These are phyloP conservation scores for Calocybe cyanea DNA, from an alignment of 768 basidiomycete genomes.

Conservation along the genomic window DNA sequence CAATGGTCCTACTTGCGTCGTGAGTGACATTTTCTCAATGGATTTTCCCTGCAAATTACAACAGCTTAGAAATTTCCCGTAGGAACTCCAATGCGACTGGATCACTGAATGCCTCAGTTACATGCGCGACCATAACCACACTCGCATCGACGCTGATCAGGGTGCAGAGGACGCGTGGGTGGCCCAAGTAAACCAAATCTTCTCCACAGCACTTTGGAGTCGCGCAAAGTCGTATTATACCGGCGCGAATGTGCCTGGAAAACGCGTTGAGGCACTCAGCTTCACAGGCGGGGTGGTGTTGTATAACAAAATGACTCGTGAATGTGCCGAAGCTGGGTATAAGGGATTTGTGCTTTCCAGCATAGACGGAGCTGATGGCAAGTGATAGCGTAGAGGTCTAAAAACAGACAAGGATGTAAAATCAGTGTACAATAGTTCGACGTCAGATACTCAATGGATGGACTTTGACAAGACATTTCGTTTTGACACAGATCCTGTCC, in stretches of 20 bases:
- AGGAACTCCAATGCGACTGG: conserved; percentile 23
- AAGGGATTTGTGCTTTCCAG: conserved; percentile 7
- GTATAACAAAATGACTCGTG: conserved; percentile 13
- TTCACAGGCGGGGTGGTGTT: conserved; percentile 20
- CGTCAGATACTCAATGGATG: too few species aligned
- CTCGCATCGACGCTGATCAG: conserved; percentile 5
- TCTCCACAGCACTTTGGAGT: conserved; percentile 8
- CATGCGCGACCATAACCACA: conserved; percentile 8
- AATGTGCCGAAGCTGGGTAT: conserved; percentile 16
- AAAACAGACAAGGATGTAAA: too few species aligned
- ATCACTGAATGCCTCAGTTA: conserved; percentile 16
- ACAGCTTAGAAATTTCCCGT: too few species aligned
- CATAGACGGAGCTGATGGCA: too few species aligned
- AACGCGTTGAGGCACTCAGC: conserved; percentile 16
- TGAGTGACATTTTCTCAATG: conserved; percentile 13
- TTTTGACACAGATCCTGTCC: too few species aligned
- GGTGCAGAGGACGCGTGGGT: conserved; percentile 11
- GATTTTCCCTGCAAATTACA: too few species aligned
- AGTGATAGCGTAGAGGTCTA: too few species aligned
- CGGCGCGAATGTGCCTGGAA: conserved; percentile 22
- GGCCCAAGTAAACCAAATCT: conserved; percentile 9
- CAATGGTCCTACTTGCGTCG: conserved; percentile 21
- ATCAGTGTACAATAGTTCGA: too few species aligned
- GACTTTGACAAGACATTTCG: too few species aligned
- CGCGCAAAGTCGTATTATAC: conserved; percentile 22